Percentiles rank a stretch among this genome's conserved stretches.
Evolutionary conservation across 2,329 filamentous ascomycete genomes (phyloP).

Genomic region (Zymoseptoria pseudotritici): DNA sequence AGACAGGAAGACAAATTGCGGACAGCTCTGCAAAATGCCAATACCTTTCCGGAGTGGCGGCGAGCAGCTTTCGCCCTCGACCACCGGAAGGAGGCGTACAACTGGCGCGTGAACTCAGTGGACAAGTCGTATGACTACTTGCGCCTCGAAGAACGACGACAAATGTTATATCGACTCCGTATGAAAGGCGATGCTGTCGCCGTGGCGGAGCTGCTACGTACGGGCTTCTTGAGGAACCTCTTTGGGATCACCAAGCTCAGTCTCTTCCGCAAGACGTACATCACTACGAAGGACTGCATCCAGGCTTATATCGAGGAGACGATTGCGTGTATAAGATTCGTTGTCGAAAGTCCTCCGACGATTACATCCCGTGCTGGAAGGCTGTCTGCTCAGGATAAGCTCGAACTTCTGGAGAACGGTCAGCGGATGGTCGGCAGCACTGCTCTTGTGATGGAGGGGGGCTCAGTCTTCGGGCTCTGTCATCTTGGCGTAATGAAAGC

Average conservation of each 20-base stretch:
- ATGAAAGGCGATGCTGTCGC: conserved; percentile 37
- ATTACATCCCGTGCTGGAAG: conserved; percentile 9
- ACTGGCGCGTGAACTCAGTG: conserved; percentile 18
- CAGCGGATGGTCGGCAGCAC: conserved; percentile 82
- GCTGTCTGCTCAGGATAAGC: conserved; percentile 67
- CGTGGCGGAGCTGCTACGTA: conserved; percentile 72
- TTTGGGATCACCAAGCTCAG: conserved; percentile 80
- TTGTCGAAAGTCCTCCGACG: conserved; percentile 57
- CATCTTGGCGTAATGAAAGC: conserved; percentile 83
- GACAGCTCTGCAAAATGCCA: conserved; percentile 8
- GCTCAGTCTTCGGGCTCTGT: conserved; percentile 85
- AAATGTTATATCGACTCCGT: conserved; percentile 8
- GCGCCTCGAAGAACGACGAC: conserved; percentile 14
- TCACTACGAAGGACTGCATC: conserved; percentile 85
- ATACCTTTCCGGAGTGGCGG: conserved; percentile 13
- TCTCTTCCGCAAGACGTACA: conserved; percentile 78
- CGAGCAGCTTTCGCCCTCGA: conserved; percentile 14
- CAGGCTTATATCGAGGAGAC: conserved; percentile 87
- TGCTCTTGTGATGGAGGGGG: conserved; percentile 74
- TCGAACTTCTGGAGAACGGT: conserved; percentile 81
- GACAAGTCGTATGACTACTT: conserved; percentile 15
- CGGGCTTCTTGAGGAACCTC: conserved; percentile 69
- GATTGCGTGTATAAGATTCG: conserved; percentile 69
- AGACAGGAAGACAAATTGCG: conserved; percentile 7
- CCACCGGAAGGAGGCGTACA: conserved; percentile 7